Conservation (phyloP, 2,329 filamentous ascomycete genomes). For the Fonsecaea pugnacius region DNA sequence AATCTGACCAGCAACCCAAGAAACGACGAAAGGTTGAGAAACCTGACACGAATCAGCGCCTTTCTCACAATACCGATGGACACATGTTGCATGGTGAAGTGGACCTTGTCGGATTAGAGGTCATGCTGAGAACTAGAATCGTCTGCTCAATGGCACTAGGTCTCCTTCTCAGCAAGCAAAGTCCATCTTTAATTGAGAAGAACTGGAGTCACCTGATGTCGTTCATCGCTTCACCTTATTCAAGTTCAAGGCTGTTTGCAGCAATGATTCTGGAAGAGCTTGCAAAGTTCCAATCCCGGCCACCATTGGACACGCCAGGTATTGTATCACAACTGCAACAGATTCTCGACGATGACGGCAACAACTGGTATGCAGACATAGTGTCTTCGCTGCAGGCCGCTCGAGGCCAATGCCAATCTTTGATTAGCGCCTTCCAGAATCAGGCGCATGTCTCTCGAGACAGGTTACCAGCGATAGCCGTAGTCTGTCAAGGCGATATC, state of each 20-base stretch:
- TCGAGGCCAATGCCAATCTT: constrained; percentile 85
- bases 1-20: constrained; percentile 51
- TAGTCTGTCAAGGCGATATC: constrained; percentile 89
- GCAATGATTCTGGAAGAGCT: constrained; percentile 89
- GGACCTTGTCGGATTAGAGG: constrained; percentile 87
- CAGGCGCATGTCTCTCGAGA: constrained; percentile 77
- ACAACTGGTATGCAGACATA: constrained; percentile 83
- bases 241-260: constrained; percentile 83
- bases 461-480: constrained; percentile 79
- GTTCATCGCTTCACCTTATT: constrained; percentile 72
- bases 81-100: constrained; percentile 98
- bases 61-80: constrained; percentile 94
- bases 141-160: constrained; percentile 85
- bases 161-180: constrained; percentile 76
- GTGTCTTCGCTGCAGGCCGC: constrained; percentile 88
- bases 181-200: constrained; percentile 57
- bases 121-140: constrained; percentile 86
- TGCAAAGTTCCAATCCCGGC: constrained; percentile 61
- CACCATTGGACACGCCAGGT: constrained; percentile 47
- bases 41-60: constrained; percentile 67
- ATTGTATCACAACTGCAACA: constrained; percentile 67
- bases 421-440: constrained; percentile 90
- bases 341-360: constrained; percentile 80
- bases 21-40: constrained; percentile 81
- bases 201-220: constrained; percentile 70